Evolutionary conservation across 352 stramenopile genomes (phyloP), one percentile per base, ranked within the genome.

Genomic region (Phytophthora colocasiae): DNA sequence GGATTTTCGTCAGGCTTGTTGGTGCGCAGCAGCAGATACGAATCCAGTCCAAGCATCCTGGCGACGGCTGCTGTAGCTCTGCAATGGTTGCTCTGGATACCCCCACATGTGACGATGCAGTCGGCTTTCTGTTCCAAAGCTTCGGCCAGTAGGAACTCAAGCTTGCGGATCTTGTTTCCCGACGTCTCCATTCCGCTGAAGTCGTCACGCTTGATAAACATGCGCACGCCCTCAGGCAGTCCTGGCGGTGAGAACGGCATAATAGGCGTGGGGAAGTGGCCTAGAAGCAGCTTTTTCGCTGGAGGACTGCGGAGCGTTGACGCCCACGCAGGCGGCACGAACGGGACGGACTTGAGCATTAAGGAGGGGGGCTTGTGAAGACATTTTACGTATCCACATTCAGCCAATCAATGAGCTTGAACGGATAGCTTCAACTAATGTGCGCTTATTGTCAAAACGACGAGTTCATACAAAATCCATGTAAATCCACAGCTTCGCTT

Each of bases 161-260:
- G 80, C 70, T 98, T 98, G 55, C 95, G 92, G 72, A 97, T 91
- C 75, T 98, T 98, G 75, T 98, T 98, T 24, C 95, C 95, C 15
- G 93, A 97, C 27, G 94, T 92, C 73, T 98, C 93, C 26, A 95
- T 73, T 1, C 93, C 95, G 57, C 87, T 95, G 56, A 93, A 95
- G 56, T 95, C 87, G 67, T 95, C 87, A 57, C 87, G 87, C 69
- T 95, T 95, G 73, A 95, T 90, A 71, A 87, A 91, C 71, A 95
- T 81, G 34, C 74, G 84, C 38, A 95, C 82, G 36, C 77, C 85
- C 3, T 81, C 52, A 3, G 87, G 87, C 22, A 95, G 58, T 1
- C 82, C 87, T 5, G 85, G 87, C n/a, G 87, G 85, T 0, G 65
- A 57, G 40, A 95, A 93, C 0, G 85, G 82, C 39, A 91, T 79